Evolutionary conservation across 2,329 filamentous ascomycete genomes (phyloP), one percentile per base, ranked within the genome.

Genomic region (Colletotrichum liaoningense): DNA sequence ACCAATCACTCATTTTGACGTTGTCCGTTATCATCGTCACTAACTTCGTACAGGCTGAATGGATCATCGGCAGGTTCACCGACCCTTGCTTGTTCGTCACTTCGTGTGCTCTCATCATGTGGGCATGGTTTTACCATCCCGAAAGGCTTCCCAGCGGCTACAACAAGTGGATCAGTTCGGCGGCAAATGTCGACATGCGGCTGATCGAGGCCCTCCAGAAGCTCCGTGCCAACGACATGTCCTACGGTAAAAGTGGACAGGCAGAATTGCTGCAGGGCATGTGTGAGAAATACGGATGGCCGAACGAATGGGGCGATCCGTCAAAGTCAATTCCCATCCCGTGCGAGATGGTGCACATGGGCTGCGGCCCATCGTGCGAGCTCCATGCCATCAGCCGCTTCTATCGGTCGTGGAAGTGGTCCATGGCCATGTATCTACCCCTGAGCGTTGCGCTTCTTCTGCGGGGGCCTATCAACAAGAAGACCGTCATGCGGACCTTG

Each of bases 331-430:
- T 92, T 11, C 95, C 94, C 0, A 93, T 96, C 72, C 94, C 94
- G 1, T 97, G 95, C 82, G 92, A 95, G 80, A 86, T 97, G 75
- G 94, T 97, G 3, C 95, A 97, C 83, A 94, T 95, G 91, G 93
- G 93, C 67, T 88, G 87, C 74, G 93, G 94, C 2, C 87, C 90
- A 1, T 94, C 86, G 69, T 95, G 94, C 82, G 94, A 97, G 80
- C 87, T 87, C 75, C 93, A 97, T 80, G 93, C 93, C 3, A 73
- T 92, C 26, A 88, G 87, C 72, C 90, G 94, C 46, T 94, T 96
- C 81, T 82, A 82, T 66, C 88, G 89, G 66, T 92, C 93, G 3
- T 96, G 94, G 87, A 87, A 86, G 72, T 95, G 94, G 87, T 91
- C 94, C 52, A 91, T 94, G 83, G 88, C 88, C 49, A 95, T 93